Percentiles rank a stretch among this genome's conserved stretches.
Evolutionary conservation across 1,139 yeast genomes (phyloP).

Genomic region (Candida sanyaensis): DNA sequence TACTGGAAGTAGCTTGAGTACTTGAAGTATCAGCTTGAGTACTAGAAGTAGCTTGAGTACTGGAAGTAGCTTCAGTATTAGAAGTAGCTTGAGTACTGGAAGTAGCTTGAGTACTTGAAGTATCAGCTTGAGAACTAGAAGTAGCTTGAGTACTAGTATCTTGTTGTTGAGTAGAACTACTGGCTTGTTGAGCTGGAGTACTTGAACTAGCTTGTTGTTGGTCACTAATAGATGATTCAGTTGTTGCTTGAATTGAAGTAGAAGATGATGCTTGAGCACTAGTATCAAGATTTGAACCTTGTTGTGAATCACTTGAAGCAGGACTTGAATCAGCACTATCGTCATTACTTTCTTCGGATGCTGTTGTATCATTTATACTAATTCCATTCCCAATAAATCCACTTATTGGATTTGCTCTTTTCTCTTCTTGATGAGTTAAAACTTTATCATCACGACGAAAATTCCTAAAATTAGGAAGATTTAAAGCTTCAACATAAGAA

Average conservation of each 20-base stretch:
- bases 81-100: not conserved
- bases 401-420: conserved; percentile 2
- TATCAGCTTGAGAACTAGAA: not conserved
- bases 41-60: not conserved
- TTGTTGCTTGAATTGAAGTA: not conserved
- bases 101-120: not conserved
- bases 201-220: not conserved
- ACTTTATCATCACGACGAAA: not conserved
- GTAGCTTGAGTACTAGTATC: too few relatives aligned
- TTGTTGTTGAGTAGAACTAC: too few relatives aligned
- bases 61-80: not conserved
- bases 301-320: not conserved
- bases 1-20: too few relatives aligned
- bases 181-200: not conserved
- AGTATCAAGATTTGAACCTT: too few relatives aligned
- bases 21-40: not conserved
- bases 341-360: not conserved
- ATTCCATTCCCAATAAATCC: not conserved
- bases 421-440: not conserved
- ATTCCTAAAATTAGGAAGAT: conserved; percentile 2
- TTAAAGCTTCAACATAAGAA: conserved; percentile 7
- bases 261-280: too few relatives aligned
- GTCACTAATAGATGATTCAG: not conserved
- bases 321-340: not conserved
- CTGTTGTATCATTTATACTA: not conserved